These are phyloP conservation scores for Porcisia deanei DNA, from an alignment of 208 protist species.

Conservation along the genomic window DNA sequence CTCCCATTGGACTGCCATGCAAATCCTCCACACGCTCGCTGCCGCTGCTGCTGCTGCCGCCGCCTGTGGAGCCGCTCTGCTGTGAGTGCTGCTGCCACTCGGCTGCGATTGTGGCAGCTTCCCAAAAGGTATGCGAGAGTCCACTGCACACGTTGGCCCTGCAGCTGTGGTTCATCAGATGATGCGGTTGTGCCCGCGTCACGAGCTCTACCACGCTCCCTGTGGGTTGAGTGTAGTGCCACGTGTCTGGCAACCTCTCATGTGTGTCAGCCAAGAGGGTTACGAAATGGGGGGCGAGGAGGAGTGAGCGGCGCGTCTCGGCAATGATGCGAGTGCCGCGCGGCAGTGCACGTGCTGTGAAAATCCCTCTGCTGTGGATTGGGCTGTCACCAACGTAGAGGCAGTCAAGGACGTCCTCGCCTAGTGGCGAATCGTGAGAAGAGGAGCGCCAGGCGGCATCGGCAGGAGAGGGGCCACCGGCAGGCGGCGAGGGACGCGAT, in stretches of 20 bases:
- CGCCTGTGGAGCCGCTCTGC: background rate
- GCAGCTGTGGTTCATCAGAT: constrained; percentile 83
- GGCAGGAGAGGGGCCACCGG: background rate
- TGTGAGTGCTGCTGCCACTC: background rate
- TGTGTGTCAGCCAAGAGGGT: constrained; percentile 63
- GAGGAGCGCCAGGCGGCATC: background rate
- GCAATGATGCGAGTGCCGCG: constrained; percentile 65
- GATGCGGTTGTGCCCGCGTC: constrained; percentile 64
- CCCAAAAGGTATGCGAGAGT: constrained; percentile 68
- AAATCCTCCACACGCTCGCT: background rate
- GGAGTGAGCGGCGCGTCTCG: constrained; percentile 52
- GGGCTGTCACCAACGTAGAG: constrained; percentile 64
- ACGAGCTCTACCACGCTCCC: constrained; percentile 62
- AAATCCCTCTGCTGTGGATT: constrained; percentile 73
- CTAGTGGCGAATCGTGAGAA: constrained; percentile 15
- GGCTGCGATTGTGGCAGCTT: constrained; percentile 26
- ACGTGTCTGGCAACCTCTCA: constrained; percentile 65
- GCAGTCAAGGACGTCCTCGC: constrained; percentile 35
- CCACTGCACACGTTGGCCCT: constrained; percentile 62
- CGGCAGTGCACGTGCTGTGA: constrained; percentile 38
- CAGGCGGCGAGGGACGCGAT: background rate
- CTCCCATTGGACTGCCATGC: background rate
- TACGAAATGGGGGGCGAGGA: constrained; percentile 48
- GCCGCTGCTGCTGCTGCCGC: background rate
- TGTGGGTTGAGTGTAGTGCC: constrained; percentile 77